Conservation (phyloP, 768 basidiomycete species). For the Agaricus subrufescens region DNA sequence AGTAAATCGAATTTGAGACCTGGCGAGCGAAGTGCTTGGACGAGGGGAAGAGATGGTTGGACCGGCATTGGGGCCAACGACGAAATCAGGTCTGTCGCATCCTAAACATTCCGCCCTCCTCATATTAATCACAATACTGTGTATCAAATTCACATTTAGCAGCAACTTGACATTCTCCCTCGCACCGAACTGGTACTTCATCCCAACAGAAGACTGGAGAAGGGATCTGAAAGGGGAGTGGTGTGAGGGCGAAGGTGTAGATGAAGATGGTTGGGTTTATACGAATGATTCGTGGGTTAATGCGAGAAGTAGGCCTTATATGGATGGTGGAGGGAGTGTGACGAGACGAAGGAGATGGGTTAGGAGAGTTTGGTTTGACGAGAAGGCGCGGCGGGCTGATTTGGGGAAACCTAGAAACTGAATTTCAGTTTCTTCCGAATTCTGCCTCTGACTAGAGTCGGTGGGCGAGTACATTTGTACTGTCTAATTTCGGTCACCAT, state of each 20-base stretch:
- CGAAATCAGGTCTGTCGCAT: conserved; percentile 56
- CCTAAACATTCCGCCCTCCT: conserved; percentile 1
- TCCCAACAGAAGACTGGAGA: conserved; percentile 76
- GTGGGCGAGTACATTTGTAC: too few species aligned
- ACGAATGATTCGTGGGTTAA: conserved; percentile 74
- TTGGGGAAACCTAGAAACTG: too few species aligned
- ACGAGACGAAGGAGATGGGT: conserved; percentile 71
- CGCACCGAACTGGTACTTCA: conserved; percentile 69
- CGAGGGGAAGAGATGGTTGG: conserved; percentile 68
- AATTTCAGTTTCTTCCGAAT: too few species aligned
- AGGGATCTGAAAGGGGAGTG: conserved; percentile 58
- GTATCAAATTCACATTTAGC: conserved; percentile 29
- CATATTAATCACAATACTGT: not conserved
- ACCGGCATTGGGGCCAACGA: conserved; percentile 47
- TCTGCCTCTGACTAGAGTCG: too few species aligned
- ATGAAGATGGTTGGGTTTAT: conserved; percentile 74
- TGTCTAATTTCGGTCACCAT: too few species aligned
- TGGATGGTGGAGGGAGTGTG: conserved; percentile 41
- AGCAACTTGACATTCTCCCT: conserved; percentile 81
- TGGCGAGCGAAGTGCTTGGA: conserved; percentile 62
- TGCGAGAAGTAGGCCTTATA: conserved; percentile 35
- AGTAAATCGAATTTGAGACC: conserved; percentile 36
- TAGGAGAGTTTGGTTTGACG: conserved; percentile 59
- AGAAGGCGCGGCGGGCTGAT: not conserved
- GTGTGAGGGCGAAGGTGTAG: conserved; percentile 34